Conservation (phyloP, 345 rosid species). For the Rhizophora apiculata region DNA sequence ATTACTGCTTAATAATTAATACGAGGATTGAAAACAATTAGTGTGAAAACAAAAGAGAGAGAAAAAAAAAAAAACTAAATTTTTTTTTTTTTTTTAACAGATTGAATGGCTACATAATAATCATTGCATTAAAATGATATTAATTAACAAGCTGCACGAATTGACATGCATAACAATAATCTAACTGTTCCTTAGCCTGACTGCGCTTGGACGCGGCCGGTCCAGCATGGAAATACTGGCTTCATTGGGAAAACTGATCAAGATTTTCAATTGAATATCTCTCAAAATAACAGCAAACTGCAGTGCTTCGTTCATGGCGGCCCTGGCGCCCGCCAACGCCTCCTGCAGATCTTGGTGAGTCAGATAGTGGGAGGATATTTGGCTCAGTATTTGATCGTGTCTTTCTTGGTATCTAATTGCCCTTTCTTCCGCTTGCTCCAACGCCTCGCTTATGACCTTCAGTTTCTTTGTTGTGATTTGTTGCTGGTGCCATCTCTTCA, state of each 20-base stretch:
- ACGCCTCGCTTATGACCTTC: constrained; percentile 44
- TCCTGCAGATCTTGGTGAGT: constrained; percentile 45
- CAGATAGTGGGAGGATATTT: constrained; percentile 44
- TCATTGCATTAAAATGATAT: too few species aligned
- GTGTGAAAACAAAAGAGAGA: too few species aligned
- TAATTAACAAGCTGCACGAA: too few species aligned
- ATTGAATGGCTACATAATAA: not conserved
- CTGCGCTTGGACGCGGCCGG: not conserved
- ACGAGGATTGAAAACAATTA: too few species aligned
- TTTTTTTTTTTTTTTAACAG: too few species aligned
- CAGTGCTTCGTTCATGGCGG: constrained; percentile 47
- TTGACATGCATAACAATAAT: too few species aligned
- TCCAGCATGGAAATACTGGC: constrained; percentile 12
- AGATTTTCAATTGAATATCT: constrained; percentile 43
- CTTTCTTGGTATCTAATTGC: constrained; percentile 47
- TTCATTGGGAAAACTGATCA: constrained; percentile 36
- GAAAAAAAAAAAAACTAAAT: too few species aligned
- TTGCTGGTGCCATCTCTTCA: constrained; percentile 37
- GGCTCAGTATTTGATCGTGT: constrained; percentile 47
- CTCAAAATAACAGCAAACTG: constrained; percentile 43
- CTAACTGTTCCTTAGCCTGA: not conserved
- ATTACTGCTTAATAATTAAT: too few species aligned
- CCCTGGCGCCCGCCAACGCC: constrained; percentile 39
- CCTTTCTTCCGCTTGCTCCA: constrained; percentile 51
- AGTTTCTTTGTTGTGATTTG: constrained; percentile 36